Evolutionary conservation across 2,329 filamentous ascomycete genomes (phyloP), one percentile per base, ranked within the genome.

Genomic region (Paracoccidioides brasiliensis): DNA sequence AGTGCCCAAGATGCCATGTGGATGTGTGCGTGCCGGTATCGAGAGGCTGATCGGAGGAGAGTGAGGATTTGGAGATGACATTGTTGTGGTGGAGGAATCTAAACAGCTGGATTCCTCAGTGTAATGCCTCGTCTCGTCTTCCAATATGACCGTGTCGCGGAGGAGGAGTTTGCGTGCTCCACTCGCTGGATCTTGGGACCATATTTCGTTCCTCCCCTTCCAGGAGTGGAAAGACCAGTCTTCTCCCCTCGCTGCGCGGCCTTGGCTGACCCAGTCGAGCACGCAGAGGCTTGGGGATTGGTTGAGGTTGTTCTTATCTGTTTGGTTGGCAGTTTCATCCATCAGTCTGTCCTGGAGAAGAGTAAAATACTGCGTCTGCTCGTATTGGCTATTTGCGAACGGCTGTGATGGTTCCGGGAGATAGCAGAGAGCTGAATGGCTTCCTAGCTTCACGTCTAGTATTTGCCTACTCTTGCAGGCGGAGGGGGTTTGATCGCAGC

Each of bases 321-420:
- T 22, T 22, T 22, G 22, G 22, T 22, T 22, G 22, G 22, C 22
- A 22, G 22, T 22, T 22, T 22, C 22, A 1, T 22, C 22, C 22
- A 22, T 2, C 7, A 30, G 40, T 6, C 45, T 28, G 32, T 56
- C 45, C 38, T 42, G 42, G 4, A 61, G 56, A 52, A 85, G 70
- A 40, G 79, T 79, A 70, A 96, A 96, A 22, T 82, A 79, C 70
- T 97, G 93, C 14, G 76, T 78, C 71, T 97, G 93, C 63, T 86
- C 81, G 70, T 95, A 97, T 45, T 86, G 81, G 65, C 88, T 94
- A 59, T 81, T 80, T 58, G 82, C 83, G 68, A 95, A 97, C 0
- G 93, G 93, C 67, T 96, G 91, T 3, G 95, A 86, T 0, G 93
- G 93, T 67, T 98, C 93, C 0, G 93, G 93, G 9, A 97, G 79